These are phyloP conservation scores for Podila horticola DNA, from an alignment of 192 early-diverging fungal genomes.

Conservation along the genomic window DNA sequence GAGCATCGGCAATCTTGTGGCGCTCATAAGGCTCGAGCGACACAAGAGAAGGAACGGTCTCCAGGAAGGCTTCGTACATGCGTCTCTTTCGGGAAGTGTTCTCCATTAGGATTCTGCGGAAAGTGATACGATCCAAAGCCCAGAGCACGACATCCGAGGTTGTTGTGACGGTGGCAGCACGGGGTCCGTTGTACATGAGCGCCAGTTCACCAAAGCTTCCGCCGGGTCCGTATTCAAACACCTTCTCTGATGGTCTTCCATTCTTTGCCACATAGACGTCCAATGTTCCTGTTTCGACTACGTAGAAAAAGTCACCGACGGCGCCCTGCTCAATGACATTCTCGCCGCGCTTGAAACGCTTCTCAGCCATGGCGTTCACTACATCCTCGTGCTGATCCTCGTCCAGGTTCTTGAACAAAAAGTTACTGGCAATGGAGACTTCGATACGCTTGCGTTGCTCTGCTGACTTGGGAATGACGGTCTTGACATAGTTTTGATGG, in stretches of 20 bases:
- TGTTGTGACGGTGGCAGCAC: conserved; percentile 94
- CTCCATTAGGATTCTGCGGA: conserved; percentile 98
- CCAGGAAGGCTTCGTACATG: conserved; percentile 96
- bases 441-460: conserved; percentile 88
- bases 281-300: conserved; percentile 93
- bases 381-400: conserved; percentile 97
- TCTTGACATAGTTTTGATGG: conserved; percentile 82
- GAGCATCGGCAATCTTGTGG: conserved; percentile 98
- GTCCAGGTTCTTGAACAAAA: conserved; percentile 93
- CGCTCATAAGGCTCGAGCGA: conserved; percentile 96
- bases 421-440: conserved; percentile 85
- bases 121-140: conserved; percentile 98
- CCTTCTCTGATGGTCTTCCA: conserved; percentile 73
- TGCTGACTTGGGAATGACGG: conserved; percentile 87
- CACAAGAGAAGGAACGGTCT: conserved; percentile 88
- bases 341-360: conserved; percentile 73
- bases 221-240: conserved; percentile 81
- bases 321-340: conserved; percentile 93
- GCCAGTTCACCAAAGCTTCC: conserved; percentile 99
- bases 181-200: conserved; percentile 99
- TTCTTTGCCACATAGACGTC: conserved; percentile 88
- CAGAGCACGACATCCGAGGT: conserved; percentile 89
- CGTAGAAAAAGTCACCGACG: conserved; percentile 98
- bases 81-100: conserved; percentile 94
- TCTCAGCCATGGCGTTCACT: conserved; percentile 96